phyloP scores from a whole-genome alignment of 164 flowering plant species.

The Protea cynaroides region DNA sequence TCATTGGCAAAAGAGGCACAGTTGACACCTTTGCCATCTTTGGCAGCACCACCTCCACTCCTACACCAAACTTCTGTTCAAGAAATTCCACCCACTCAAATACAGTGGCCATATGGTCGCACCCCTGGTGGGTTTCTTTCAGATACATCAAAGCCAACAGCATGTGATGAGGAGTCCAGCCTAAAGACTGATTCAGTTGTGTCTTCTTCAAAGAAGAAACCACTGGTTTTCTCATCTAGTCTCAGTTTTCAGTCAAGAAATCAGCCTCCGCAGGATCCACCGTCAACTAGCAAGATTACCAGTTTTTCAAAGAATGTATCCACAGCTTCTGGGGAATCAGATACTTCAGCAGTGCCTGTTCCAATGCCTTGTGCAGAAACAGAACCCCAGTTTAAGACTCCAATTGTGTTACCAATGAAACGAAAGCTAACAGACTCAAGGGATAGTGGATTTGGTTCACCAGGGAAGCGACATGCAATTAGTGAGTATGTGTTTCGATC shows the following conservation, averaged over 20 bases:
- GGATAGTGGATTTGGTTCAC: slow-evolving; percentile 38
- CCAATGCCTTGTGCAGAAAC: slow-evolving; percentile 27
- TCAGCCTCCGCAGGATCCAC: slow-evolving; percentile 25
- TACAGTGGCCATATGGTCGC: slow-evolving; percentile 89
- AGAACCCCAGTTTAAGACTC: slow-evolving; percentile 57
- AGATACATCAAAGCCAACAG: slow-evolving; percentile 25
- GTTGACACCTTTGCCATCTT: slow-evolving; percentile 73
- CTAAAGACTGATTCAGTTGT: slow-evolving; percentile 32
- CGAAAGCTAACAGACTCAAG: slow-evolving; percentile 70
- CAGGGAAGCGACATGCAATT: slow-evolving; percentile 51
- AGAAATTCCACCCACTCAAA: slow-evolving; percentile 43
- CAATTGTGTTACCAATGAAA: slow-evolving; percentile 66
- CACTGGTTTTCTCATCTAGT: slow-evolving; percentile 42
- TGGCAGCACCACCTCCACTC: slow-evolving; percentile 56
- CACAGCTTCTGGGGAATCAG: slow-evolving; percentile 23
- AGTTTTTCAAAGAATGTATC: slow-evolving; percentile 31
- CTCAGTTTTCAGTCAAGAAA: slow-evolving; percentile 45
- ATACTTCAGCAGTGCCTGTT: slow-evolving; percentile 29
- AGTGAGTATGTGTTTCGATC: slow-evolving; percentile 53
- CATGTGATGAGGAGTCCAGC: slow-evolving; percentile 26
- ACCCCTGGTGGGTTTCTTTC: slow-evolving; percentile 53
- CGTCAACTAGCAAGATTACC: slow-evolving; percentile 25
- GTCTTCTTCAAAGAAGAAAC: slow-evolving; percentile 48
- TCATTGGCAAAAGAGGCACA: slow-evolving; percentile 82
- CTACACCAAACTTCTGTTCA: slow-evolving; percentile 53